Evolutionary conservation across 331 rosid genomes (phyloP), one percentile per base, ranked within the genome.

Genomic region (Ulmus americana): DNA sequence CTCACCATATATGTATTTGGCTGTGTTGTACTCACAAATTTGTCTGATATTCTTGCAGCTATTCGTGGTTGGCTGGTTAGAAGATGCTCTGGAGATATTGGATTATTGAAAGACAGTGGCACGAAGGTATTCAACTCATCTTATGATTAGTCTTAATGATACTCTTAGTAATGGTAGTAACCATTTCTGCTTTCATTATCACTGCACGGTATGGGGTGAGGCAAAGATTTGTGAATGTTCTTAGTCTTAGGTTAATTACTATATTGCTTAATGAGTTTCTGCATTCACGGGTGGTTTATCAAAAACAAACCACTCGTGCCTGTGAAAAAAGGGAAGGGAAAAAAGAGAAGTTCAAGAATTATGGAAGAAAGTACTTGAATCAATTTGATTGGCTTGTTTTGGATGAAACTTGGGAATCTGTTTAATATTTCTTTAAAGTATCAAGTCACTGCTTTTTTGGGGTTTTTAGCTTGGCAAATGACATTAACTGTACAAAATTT

Each of bases 31-130:
- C 69, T 56, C 51, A 58, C 69, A 42, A 65, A 67, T 64, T 72
- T 68, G 43, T 69, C 35, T 65, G 69, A 49, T 56, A 7, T 73
- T 41, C 15, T 68, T 80, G 75, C 85, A 94, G 99, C 83, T 74
- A 81, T 85, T 55, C 97, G 97, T 71, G 97, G 99, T 58, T 94
- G 88, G 95, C 52, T 87, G 76, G 96, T 90, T 76, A 77, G 97
- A 74, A 79, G 83, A 82, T 90, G 83, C 87, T 94, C 97, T 42
- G 91, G 91, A 61, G 85, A 86, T 72, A 74, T 94, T 68, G 91
- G 95, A 61, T 75, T 81, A 41, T 46, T 77, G 80, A 83, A 79
- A 70, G 65, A 83, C 5, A 78, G 74, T 42, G 84, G 82, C 75
- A 41, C 48, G 48, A 79, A 83, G 97, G 99, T 94, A 85, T 43